Base-by-base conservation (phyloP, 148 eudicot genomes). In the Arctostaphylos glauca region DNA sequence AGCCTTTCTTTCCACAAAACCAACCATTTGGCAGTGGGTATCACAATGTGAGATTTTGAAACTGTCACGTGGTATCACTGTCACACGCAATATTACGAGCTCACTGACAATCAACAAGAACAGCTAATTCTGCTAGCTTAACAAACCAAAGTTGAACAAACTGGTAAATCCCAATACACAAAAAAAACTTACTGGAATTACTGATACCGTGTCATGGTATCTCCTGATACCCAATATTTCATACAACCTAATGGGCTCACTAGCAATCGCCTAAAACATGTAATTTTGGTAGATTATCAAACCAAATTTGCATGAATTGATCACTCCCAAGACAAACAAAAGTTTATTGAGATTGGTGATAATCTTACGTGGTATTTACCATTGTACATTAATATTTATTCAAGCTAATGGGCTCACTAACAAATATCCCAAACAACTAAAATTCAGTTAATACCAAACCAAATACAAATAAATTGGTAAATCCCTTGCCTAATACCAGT, bases 261-360 rank as follows among this genome's bases (percentile, higher is more conserved):
- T 31, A 66, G 25, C 43, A 66, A 25, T 25, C 5, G 16, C 31
- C 70, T 43, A 49, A 74, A 48, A 48, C 50, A 49, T 18, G 9
- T 7, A 31, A 47, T 10, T 52, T 16, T 52, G 21, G 12, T 55
- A 54, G 44, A 77, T 55, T 38, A 56, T 8, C 80, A 55, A 77
- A 76, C 9, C 9, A 49, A 77, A 80, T 80, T 67, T 67, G 13
- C 62, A 58, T 12, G 66, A 31, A 66, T n/a, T 67, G 47, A 15
- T 49, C 41, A 31, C 70, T 19, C 66, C 49, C 66, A 5, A 70
- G 21, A 23, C 18, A 47, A 23, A 3, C 49, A 25, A n/a, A 81
- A 12, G 56, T 53, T 9, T 53, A 53, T 9, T 53, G 56, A 4
- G 56, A 53, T 18, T 58, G n/a, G 70, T 21, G 38, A 8, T 23